Evolutionary conservation across 345 rosid genomes (phyloP).

Genomic region (Eucalyptus erythrocorys): DNA sequence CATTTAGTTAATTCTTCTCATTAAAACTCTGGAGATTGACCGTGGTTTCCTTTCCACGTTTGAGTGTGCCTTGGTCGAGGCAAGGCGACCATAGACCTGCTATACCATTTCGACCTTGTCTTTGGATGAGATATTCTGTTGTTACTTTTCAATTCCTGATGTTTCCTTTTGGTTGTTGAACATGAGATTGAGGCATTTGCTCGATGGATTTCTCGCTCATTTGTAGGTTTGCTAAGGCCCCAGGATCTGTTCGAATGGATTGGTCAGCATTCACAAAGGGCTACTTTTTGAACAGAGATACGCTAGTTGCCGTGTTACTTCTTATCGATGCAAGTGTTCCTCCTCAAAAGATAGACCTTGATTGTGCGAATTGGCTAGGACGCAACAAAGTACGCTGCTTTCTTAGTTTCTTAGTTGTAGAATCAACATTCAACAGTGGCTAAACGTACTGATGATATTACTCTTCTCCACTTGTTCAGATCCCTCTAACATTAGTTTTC

Average conservation of each 20-base stretch:
- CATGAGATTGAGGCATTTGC: background rate
- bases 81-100: background rate
- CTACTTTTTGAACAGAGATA: conserved; percentile 74
- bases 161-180: background rate
- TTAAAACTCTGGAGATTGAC: background rate
- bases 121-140: background rate
- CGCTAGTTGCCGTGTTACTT: conserved; percentile 68
- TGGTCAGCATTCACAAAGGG: conserved; percentile 95
- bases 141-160: background rate
- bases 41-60: background rate
- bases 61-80: background rate
- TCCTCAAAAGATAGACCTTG: conserved; percentile 86
- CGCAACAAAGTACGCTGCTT: conserved; percentile 56
- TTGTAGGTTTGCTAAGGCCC: conserved; percentile 73
- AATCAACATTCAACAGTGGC: background rate
- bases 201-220: background rate
- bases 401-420: background rate
- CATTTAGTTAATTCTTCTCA: background rate
- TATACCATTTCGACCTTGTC: background rate
- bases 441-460: background rate
- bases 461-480: conserved; percentile 18
- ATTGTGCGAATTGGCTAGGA: conserved; percentile 94
- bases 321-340: conserved; percentile 89
- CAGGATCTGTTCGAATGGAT: conserved; percentile 73
- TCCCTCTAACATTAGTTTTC: conserved; percentile 77